Base-by-base conservation (phyloP, 176 grass and related monocot genomes). In the Triticum monococcum region DNA sequence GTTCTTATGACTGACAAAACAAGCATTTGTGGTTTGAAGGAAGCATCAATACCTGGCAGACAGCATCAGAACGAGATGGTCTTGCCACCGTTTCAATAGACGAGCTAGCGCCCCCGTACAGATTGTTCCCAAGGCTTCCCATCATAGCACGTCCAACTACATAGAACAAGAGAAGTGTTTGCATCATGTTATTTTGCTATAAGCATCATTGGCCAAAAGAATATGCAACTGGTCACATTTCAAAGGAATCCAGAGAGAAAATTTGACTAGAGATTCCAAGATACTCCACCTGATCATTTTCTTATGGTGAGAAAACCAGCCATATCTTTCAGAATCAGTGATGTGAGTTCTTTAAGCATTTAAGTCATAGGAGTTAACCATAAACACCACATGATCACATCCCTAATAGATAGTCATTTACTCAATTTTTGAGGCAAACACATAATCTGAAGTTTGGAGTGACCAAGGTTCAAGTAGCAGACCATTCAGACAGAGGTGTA, bases 101-200 rank as follows among this genome's bases (percentile, higher is more conserved):
- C 1, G 43, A 67, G 63, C 61, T 95, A 36, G 23, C 79, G 18
- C 70, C 81, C 59, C 84, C 93, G 4, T 85, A 85, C 40, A 91
- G 57, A 85, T 87, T 87, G 45, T 91, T 92, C 32, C 88, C 86
- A 10, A 83, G 50, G 84, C 84, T 83, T 84, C 91, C 86, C 86
- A 95, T 85, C 84, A 95, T 72, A 64, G 84, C 82, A 37, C 80
- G 88, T 0, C 90, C 93, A 74, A 80, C 93, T 92, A n/a, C 28
- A 69, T 22, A 41, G 31, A 91, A 17, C 12, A 89, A 63, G 13
- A 84, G 36, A 57, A 71, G 38, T 38, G 64, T 84, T 36, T 17
- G 24, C 4, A 71, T 14, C 17, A 73, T 56, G 35, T 7, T 16
- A 65, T 37, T 72, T 73, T 75, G 25, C 86, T 86, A 22, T 86